phyloP scores from a whole-genome alignment of 371 early-diverging fungal genomes.

The Vairimorpha necatrix region DNA sequence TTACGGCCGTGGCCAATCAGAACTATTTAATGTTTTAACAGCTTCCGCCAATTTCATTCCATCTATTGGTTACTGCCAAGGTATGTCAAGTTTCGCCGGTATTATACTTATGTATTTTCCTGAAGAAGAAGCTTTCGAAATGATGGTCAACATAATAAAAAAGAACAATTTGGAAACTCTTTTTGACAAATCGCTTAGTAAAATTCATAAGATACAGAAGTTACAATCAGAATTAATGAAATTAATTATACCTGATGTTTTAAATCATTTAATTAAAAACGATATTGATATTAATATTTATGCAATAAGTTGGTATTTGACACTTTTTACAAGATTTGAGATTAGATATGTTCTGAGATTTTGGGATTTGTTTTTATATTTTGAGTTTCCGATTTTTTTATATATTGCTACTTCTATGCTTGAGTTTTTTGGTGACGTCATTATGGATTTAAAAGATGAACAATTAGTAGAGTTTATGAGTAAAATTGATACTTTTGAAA shows the following conservation, averaged over 20 bases:
- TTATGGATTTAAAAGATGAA: constrained; percentile 42
- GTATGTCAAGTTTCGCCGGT: constrained; percentile 63
- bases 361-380: constrained; percentile 63
- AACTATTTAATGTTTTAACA: constrained; percentile 62
- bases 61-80: constrained; percentile 66
- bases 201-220: constrained; percentile 51
- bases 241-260: constrained; percentile 56
- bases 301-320: constrained; percentile 64
- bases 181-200: constrained; percentile 62
- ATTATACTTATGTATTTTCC: constrained; percentile 63
- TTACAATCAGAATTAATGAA: constrained; percentile 57
- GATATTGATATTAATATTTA: constrained; percentile 50
- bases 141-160: constrained; percentile 53
- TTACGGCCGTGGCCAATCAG: constrained; percentile 58
- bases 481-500: constrained; percentile 28
- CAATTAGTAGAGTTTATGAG: constrained; percentile 48
- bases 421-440: constrained; percentile 26
- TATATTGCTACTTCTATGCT: constrained; percentile 60
- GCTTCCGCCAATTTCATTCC: constrained; percentile 62
- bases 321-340: constrained; percentile 64
- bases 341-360: constrained; percentile 53
- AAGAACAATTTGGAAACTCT: constrained; percentile 57
- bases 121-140: constrained; percentile 60
- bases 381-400: constrained; percentile 60
- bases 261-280: constrained; percentile 40